Evolutionary conservation across 768 basidiomycete genomes (phyloP), one percentile per base, ranked within the genome.

Genomic region (Myochromella boudieri): DNA sequence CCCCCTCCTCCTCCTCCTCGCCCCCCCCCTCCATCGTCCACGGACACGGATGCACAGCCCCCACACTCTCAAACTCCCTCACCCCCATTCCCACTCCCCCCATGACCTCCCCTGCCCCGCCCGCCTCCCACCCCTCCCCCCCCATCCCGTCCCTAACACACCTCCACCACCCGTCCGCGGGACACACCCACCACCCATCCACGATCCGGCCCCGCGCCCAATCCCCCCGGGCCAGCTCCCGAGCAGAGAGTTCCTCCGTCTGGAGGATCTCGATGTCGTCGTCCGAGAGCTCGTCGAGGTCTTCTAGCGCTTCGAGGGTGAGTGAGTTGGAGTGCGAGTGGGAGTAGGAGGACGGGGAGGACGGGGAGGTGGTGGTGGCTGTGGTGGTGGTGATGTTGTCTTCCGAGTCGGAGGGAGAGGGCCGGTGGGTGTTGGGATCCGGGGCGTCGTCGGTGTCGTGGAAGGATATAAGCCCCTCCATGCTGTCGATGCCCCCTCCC

Each of bases 111-210:
- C n/a, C n/a, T n/a, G n/a, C n/a, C n/a, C n/a, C n/a, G n/a, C n/a
- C n/a, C n/a, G n/a, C n/a, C n/a, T n/a, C n/a, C n/a, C n/a, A n/a
- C n/a, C n/a, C n/a, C 34, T 47, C 67, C 41, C 48, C 59, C 45
- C 62, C 65, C 54, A 63, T 69, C 43, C 75, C 77, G 24, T 60
- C 70, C 47, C 66, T 61, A 4, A 54, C 52, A 46, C 72, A 60
- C 8, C 67, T 63, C 41, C 80, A 86, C 76, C 77, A 88, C 37
- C 80, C 71, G 60, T 91, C 88, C 0, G 81, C 84, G 8, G 87
- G 88, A 40, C 77, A 84, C 34, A 82, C 64, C 87, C 88, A 91
- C 54, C 81, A 75, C 2, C 88, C 88, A 45, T 91, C 87, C 15
- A 90, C 64, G 38, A 91, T 82, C 37, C 87, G 68, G 17, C 71